Evolutionary conservation across 805 yeast genomes (phyloP).

Genomic region (Hyphopichia homilentoma): DNA sequence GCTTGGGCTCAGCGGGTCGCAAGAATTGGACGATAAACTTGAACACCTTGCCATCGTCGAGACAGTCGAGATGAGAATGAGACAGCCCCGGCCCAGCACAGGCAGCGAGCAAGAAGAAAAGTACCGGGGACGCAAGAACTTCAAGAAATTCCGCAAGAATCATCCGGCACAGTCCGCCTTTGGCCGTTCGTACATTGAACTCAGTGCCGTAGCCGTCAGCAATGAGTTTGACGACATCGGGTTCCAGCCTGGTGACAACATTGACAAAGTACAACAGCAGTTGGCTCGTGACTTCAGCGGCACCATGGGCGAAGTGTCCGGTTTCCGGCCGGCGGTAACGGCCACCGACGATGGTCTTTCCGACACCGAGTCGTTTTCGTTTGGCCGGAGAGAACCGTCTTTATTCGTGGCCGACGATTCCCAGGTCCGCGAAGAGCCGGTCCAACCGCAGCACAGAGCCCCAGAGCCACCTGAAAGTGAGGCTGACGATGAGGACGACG

Average conservation of each 20-base stretch:
- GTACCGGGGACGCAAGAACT: constrained; percentile 20
- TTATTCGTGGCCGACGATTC: constrained; percentile 7
- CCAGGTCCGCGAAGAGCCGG: constrained; percentile 1
- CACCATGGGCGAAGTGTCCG: constrained; percentile 13
- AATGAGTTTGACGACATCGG: too few relatives aligned
- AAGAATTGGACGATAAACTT: constrained; percentile 10
- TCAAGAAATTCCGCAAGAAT: constrained; percentile 28
- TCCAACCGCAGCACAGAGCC: neutral
- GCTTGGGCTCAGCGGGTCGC: too few relatives aligned
- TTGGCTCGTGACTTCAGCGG: constrained; percentile 13
- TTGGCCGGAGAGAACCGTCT: neutral
- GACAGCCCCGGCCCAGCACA: neutral
- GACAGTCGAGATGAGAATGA: constrained; percentile 13
- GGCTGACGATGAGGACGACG: constrained; percentile 28
- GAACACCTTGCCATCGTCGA: constrained; percentile 30
- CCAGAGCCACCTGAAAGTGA: constrained; percentile 15
- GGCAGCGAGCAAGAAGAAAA: constrained; percentile 2
- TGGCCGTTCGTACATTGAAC: constrained; percentile 16
- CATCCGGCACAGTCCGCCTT: constrained; percentile 13
- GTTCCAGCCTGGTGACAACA: constrained; percentile 1
- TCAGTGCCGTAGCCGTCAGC: constrained; percentile 7
- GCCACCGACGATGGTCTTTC: neutral
- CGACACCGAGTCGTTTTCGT: constrained; percentile 3
- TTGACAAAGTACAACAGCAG: constrained; percentile 4
- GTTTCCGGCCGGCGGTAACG: neutral